Percentiles rank a stretch among this genome's conserved stretches.
Conservation (phyloP, 495 filamentous ascomycete genomes). For the Echria macrotheca region DNA sequence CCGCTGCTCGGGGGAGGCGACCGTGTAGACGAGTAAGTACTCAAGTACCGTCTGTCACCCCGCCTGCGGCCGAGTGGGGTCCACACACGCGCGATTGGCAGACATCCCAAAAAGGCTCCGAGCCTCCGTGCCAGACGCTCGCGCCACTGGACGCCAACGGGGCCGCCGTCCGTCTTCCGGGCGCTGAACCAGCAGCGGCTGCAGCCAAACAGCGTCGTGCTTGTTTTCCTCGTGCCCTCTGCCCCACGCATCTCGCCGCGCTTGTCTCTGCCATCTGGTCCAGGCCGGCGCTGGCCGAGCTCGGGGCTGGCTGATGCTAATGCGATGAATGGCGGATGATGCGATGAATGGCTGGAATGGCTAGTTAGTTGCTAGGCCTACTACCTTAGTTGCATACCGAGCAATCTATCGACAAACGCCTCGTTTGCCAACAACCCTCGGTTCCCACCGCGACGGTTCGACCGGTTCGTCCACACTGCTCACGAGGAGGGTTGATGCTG, state of each 20-base stretch:
- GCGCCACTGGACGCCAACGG: not conserved
- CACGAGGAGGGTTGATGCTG: not conserved
- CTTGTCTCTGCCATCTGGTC: not conserved
- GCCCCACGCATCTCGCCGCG: not conserved
- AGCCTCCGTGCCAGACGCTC: not conserved
- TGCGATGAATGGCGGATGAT: not conserved
- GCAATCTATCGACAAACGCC: not conserved
- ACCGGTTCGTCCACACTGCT: not conserved
- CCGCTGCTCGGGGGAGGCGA: not conserved
- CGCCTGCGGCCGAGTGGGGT: too few species aligned
- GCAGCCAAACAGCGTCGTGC: not conserved
- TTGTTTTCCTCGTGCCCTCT: not conserved
- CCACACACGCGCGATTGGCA: conserved; percentile 1
- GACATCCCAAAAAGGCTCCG: not conserved
- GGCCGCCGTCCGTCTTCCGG: not conserved
- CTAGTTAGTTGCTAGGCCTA: too few species aligned
- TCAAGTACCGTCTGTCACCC: not conserved
- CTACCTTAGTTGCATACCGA: not conserved
- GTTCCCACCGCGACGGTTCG: not conserved
- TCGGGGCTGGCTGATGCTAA: not conserved
- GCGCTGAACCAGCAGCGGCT: not conserved
- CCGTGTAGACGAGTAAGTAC: not conserved
- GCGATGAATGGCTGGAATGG: not conserved
- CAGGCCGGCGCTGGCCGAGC: not conserved
- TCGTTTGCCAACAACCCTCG: not conserved